These are phyloP conservation scores for Alternaria gaisen DNA, from an alignment of 2,329 filamentous ascomycete genomes.

Conservation along the genomic window DNA sequence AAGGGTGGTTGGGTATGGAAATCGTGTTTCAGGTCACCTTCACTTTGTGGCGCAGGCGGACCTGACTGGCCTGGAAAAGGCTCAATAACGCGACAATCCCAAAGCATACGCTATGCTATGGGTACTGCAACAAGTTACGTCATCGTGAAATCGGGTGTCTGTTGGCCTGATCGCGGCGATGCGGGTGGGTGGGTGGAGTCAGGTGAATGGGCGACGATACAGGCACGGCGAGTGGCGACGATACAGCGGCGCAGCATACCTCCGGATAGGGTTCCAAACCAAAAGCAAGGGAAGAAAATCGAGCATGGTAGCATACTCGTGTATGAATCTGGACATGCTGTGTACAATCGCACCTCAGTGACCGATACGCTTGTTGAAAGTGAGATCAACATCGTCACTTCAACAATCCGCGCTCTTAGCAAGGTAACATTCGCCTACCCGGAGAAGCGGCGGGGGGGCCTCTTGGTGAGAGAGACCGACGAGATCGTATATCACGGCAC, in stretches of 20 bases:
- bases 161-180: too few species aligned
- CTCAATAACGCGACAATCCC: constrained; percentile 1
- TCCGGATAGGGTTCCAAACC: background rate
- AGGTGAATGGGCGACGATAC: background rate
- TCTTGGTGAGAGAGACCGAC: background rate
- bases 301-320: background rate
- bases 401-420: background rate
- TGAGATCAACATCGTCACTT: background rate
- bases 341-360: background rate
- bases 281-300: too few species aligned
- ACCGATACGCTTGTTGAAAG: background rate
- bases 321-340: background rate
- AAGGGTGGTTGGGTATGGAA: background rate
- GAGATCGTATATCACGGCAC: background rate
- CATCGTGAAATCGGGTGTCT: background rate
- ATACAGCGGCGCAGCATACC: background rate
- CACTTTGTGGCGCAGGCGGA: background rate
- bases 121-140: background rate
- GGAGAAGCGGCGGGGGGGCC: background rate
- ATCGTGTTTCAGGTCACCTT: constrained; percentile 7
- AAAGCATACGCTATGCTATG: background rate
- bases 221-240: background rate
- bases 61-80: background rate
- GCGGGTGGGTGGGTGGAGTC: background rate
- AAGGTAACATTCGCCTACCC: background rate